Base-by-base conservation (phyloP, 1,139 yeast species). In the Maudiozyma humilis region DNA sequence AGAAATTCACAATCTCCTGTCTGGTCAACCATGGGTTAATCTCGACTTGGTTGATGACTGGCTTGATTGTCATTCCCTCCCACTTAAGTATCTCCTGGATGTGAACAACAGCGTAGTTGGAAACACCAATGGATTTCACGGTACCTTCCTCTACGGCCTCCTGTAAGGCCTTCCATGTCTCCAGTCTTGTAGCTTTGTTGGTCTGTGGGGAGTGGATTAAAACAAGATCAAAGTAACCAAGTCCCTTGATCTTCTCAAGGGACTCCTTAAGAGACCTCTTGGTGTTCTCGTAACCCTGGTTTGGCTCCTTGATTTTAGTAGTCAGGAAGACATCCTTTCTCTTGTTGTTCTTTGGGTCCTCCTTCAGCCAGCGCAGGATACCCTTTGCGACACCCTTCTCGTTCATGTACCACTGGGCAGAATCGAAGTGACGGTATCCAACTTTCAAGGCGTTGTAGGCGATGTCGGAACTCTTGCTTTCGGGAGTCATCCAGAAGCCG, bases 11-110 rank as follows among this genome's bases (percentile, higher is more conserved):
- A 61, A 86, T 71, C 53, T 71, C 71, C 47, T 75, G 75, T 68
- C 86, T 95, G 54, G 82, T 84, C 64, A 87, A 73, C 72, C 85
- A 87, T 53, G 95, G 95, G 65, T 87, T 95, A 67, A 84, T 89
- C 70, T 87, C 96, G 59, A 87, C 82, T 68, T 87, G 96, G 56
- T 83, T 48, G 34, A 67, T 86, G 43, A 84, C 83, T 42, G 96
- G 96, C 56, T 71, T 75, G 59, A 86, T 77, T 54, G 70, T 75
- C 51, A 84, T 81, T 48, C 78, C 78, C 62, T 87, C 76, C 42
- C 38, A 40, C 13, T 40, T 19, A 49, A 83, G 68, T 56, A 88
- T 71, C 60, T 87, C 95, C 56, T 75, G 77, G 53, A 88, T 65
- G 58, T 83, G 69, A 55, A 78, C 82, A 50, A 88, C 91, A 48